A percentile compares a stretch with the other conserved stretches of the same genome.
phyloP scores from a whole-genome alignment of 1,284 basidiomycete species.

The Lentinula novae-zelandiae region DNA sequence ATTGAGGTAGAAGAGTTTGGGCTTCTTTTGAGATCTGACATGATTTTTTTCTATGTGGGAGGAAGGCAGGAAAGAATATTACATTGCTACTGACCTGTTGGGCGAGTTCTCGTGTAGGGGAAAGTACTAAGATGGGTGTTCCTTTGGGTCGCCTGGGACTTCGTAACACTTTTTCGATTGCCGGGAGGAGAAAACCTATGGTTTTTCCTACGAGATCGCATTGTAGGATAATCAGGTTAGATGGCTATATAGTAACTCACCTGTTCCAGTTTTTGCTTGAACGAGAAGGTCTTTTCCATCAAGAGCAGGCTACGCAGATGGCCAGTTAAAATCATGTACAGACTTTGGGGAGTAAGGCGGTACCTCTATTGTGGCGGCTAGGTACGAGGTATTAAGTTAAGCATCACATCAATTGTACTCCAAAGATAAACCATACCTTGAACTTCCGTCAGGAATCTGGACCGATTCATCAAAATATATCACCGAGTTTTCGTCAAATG shows the following conservation, averaged over 20 bases:
- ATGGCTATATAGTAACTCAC: conserved; percentile 16
- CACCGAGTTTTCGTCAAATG: not conserved
- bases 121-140: conserved; percentile 63
- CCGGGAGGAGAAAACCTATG: conserved; percentile 84
- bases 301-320: conserved; percentile 25
- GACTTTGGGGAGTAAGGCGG: not conserved
- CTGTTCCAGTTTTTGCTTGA: conserved; percentile 47
- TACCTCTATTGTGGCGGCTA: conserved; percentile 7
- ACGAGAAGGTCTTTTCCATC: conserved; percentile 32
- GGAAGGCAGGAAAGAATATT: not conserved
- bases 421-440: conserved; percentile 29
- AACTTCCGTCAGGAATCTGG: conserved; percentile 37
- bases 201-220: conserved; percentile 65
- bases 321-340: not conserved
- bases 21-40: conserved; percentile 61
- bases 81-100: conserved; percentile 59
- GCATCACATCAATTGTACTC: not conserved
- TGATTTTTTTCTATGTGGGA: not conserved
- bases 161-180: conserved; percentile 68
- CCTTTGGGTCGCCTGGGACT: conserved; percentile 10
- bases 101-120: conserved; percentile 88
- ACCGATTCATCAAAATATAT: conserved; percentile 2
- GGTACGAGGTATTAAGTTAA: not conserved
- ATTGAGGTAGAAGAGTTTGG: conserved; percentile 63
- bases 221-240: not conserved